Base-by-base conservation (phyloP, 2,329 filamentous ascomycete species). In the Ophiostoma triangulosporum region DNA sequence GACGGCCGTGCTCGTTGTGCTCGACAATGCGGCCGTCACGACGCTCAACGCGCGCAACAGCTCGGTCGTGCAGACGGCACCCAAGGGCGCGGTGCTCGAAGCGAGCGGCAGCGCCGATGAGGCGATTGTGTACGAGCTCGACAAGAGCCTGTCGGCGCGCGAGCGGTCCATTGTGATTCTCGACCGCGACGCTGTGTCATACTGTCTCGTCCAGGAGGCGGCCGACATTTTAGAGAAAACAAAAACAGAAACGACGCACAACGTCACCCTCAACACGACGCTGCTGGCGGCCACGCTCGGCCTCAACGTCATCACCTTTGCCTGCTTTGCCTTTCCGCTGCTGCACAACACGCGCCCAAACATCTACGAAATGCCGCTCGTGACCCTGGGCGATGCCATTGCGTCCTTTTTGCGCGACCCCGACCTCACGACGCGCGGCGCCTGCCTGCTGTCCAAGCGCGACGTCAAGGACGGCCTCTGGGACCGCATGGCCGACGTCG, bases 331-430 rank as follows among this genome's bases (percentile, higher is more conserved):
- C 3, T n/a, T 20, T 7, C 22, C 49, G 4, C 62, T 65, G n/a
- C 64, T 60, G 55, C 56, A 59, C 45, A 61, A 62, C 32, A 62
- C 69, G 3, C 46, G 61, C 17, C 56, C 58, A 27, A 59, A 55
- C 29, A 56, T 57, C 31, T 62, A 62, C 17, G 70, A 73, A 15
- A 31, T 64, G 15, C 73, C 73, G 1, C 67, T 77, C 4, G 69
- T 71, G 15, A 76, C 73, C 0, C 65, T 77, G 3, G 74, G 74
- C 31, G 75, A 77, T 57, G 71, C 72, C 27, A 64, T 77, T n/a
- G 60, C 68, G 5, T 76, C 74, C 1, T 77, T 77, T 54, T 68
- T 77, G 46, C 62, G 64, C 12, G 65, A 68, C 1, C 69, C 73
- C 0, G 74, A 77, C 59, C 61, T 62, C 1, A 67, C 65, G 1